phyloP scores from a whole-genome alignment of 2,329 filamentous ascomycete genomes.

The Ascochyta viciae-villosae region DNA sequence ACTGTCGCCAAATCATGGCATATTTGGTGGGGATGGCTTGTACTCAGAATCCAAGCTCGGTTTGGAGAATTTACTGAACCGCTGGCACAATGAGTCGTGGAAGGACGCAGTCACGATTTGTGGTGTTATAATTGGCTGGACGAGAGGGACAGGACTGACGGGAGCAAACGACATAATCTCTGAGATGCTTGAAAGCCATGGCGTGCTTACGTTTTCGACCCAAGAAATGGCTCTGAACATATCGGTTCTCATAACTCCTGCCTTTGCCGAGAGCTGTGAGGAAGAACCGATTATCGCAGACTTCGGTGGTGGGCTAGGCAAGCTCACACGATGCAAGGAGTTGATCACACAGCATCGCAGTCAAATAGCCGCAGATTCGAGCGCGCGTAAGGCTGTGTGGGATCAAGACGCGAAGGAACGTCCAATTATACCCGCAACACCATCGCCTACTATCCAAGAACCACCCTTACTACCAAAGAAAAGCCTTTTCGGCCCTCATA shows the following conservation, averaged over 20 bases:
- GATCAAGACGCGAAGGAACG: too few relatives aligned
- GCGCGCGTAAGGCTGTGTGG: too few relatives aligned
- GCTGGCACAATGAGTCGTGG: conserved; percentile 50
- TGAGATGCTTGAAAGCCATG: conserved; percentile 69
- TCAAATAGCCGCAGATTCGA: too few relatives aligned
- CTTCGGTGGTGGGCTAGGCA: too few relatives aligned
- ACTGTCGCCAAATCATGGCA: conserved; percentile 55
- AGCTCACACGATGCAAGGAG: too few relatives aligned
- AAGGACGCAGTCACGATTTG: conserved; percentile 53
- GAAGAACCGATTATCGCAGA: too few relatives aligned
- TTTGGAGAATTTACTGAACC: conserved; percentile 47
- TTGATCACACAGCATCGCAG: too few relatives aligned
- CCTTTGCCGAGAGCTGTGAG: too few relatives aligned
- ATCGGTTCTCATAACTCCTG: conserved; percentile 38
- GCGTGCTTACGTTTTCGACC: conserved; percentile 51
- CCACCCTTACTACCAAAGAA: too few relatives aligned
- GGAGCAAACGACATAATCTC: conserved; percentile 51
- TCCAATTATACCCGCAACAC: too few relatives aligned
- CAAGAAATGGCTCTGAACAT: conserved; percentile 54
- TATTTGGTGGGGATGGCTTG: conserved; percentile 53
- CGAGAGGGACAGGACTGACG: conserved; percentile 55
- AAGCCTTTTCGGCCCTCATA: too few relatives aligned
- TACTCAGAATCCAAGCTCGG: conserved; percentile 56
- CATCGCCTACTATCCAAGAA: too few relatives aligned
- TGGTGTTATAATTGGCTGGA: conserved; percentile 56